Conservation (phyloP, 129 eudicot species). For the Flaveria robusta region DNA sequence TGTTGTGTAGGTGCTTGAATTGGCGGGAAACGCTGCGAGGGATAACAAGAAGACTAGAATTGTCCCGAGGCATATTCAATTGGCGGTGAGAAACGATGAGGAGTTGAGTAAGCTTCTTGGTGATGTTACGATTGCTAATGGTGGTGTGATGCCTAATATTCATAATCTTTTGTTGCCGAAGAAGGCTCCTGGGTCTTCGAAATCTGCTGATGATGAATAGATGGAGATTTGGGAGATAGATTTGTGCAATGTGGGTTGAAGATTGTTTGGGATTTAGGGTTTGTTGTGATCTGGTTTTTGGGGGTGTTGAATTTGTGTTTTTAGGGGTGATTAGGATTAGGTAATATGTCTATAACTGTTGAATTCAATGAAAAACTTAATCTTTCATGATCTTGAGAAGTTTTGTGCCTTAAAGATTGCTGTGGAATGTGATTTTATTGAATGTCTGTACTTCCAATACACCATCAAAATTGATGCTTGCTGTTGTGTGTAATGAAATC, state of each 20-base stretch:
- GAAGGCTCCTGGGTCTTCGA: slow-evolving; percentile 40
- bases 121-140: slow-evolving; percentile 43
- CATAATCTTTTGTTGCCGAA: slow-evolving; percentile 43
- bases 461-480: too few relatives aligned
- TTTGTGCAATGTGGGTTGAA: neutral
- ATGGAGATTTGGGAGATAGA: neutral
- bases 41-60: slow-evolving; percentile 44
- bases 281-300: neutral
- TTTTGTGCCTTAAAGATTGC: too few relatives aligned
- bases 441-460: too few relatives aligned
- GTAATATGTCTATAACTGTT: slow-evolving; percentile 24
- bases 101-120: slow-evolving; percentile 48
- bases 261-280: neutral
- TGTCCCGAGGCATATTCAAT: slow-evolving; percentile 42
- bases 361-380: neutral
- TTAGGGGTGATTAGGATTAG: slow-evolving; percentile 7
- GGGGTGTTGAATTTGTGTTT: neutral
- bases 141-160: slow-evolving; percentile 44
- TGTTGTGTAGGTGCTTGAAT: slow-evolving; percentile 30
- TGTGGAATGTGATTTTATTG: too few relatives aligned
- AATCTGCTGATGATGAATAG: slow-evolving; percentile 38
- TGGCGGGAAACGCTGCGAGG: slow-evolving; percentile 47
- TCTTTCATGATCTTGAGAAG: too few relatives aligned
- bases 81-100: slow-evolving; percentile 45
- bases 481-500: too few relatives aligned